Percentiles rank a stretch among this genome's conserved stretches.
These are phyloP conservation scores for Botrytis pseudocinerea DNA, from an alignment of 2,329 filamentous ascomycete genomes.

Conservation along the genomic window DNA sequence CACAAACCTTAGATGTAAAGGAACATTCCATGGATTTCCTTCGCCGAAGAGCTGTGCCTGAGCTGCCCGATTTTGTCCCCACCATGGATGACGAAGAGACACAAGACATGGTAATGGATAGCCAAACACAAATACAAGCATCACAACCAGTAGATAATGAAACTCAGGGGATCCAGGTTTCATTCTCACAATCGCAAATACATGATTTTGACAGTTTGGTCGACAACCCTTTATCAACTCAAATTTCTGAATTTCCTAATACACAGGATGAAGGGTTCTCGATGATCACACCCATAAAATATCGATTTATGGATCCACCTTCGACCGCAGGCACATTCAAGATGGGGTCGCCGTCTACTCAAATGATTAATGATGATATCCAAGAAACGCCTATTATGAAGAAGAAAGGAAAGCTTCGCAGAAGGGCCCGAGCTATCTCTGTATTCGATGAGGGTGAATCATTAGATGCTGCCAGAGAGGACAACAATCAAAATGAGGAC, in stretches of 20 bases:
- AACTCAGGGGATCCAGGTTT: conserved; percentile 49
- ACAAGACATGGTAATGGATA: conserved; percentile 50
- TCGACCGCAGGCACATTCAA: conserved; percentile 74
- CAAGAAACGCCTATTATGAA: conserved; percentile 67
- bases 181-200: conserved; percentile 62
- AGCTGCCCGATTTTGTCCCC: conserved; percentile 48
- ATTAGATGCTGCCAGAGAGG: conserved; percentile 28
- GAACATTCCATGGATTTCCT: conserved; percentile 52
- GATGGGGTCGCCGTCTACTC: conserved; percentile 40
- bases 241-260: conserved; percentile 69
- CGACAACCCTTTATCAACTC: conserved; percentile 50
- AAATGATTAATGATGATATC: conserved; percentile 41
- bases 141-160: conserved; percentile 45
- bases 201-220: conserved; percentile 59
- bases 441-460: conserved; percentile 44
- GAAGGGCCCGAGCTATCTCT: conserved; percentile 46
- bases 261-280: conserved; percentile 82
- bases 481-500: conserved; percentile 37
- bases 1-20: conserved; percentile 32
- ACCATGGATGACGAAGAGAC: conserved; percentile 46
- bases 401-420: conserved; percentile 58
- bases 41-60: conserved; percentile 50
- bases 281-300: conserved; percentile 68
- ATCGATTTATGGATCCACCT: conserved; percentile 61
- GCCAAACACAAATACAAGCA: conserved; percentile 46